A percentile compares a stretch with the other conserved stretches of the same genome.
Conservation (phyloP, 2,329 filamentous ascomycete genomes). For the Sporothrix humicola region DNA sequence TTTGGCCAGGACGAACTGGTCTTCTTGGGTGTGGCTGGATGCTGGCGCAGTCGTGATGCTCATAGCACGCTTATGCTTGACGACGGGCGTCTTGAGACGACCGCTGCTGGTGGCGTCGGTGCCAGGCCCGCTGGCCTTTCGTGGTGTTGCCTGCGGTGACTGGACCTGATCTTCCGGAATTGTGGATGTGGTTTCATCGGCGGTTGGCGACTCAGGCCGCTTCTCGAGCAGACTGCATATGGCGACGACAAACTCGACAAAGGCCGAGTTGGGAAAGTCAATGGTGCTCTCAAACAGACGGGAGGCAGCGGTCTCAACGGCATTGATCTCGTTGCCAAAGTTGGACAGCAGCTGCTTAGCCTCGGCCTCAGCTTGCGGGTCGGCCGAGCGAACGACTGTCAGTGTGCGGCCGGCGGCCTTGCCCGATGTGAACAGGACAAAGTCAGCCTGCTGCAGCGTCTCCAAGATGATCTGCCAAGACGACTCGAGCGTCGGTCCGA, state of each 20-base stretch:
- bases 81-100: conserved; percentile 46
- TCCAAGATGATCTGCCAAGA: conserved; percentile 93
- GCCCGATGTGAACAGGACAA: conserved; percentile 73
- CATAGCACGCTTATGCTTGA: conserved; percentile 50
- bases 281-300: conserved; percentile 89
- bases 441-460: conserved; percentile 89
- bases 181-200: neutral
- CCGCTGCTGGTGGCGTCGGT: conserved; percentile 23
- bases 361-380: conserved; percentile 58
- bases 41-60: conserved; percentile 55
- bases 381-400: conserved; percentile 53
- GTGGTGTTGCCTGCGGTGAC: conserved; percentile 42
- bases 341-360: conserved; percentile 62
- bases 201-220: conserved; percentile 40
- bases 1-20: conserved; percentile 73
- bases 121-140: neutral
- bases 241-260: conserved; percentile 76
- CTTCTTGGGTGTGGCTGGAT: conserved; percentile 63
- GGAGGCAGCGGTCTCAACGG: conserved; percentile 85
- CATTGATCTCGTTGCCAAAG: conserved; percentile 79
- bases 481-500: conserved; percentile 82
- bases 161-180: conserved; percentile 42
- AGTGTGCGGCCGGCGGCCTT: conserved; percentile 60
- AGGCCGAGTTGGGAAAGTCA: conserved; percentile 85
- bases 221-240: conserved; percentile 72